Conservation (phyloP, 148 eudicot genomes). For the Heliamphora exappendiculata region DNA sequence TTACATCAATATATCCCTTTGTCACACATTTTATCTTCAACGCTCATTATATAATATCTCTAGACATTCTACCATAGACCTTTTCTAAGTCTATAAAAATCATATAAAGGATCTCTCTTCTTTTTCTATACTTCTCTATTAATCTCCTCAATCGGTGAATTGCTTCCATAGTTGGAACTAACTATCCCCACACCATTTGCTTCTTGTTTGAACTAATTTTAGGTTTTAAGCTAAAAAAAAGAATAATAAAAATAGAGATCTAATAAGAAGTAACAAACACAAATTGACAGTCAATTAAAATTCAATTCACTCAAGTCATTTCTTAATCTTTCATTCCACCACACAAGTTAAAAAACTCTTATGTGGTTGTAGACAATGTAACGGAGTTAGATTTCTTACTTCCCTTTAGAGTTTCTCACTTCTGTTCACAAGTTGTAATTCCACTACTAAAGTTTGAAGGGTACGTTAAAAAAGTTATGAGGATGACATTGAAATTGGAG, state of each 20-base stretch:
- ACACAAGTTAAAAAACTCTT: background rate
- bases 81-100: too few relatives aligned
- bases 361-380: background rate
- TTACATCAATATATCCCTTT: too few relatives aligned
- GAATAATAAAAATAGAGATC: background rate
- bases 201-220: conserved; percentile 4
- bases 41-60: too few relatives aligned
- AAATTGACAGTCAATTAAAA: background rate
- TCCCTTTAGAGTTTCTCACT: background rate
- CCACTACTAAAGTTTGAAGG: background rate
- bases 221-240: background rate
- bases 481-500: too few relatives aligned
- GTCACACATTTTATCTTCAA: too few relatives aligned
- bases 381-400: background rate
- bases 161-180: background rate
- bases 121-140: too few relatives aligned
- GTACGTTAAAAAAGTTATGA: too few relatives aligned
- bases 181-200: background rate
- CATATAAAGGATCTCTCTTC: too few relatives aligned
- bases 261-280: background rate
- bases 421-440: background rate
- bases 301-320: background rate
- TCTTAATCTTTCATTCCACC: background rate
- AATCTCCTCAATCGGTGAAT: too few relatives aligned
- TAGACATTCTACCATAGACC: too few relatives aligned